Conservation (phyloP, 1,284 basidiomycete genomes). For the Hymenochaete sp. region DNA sequence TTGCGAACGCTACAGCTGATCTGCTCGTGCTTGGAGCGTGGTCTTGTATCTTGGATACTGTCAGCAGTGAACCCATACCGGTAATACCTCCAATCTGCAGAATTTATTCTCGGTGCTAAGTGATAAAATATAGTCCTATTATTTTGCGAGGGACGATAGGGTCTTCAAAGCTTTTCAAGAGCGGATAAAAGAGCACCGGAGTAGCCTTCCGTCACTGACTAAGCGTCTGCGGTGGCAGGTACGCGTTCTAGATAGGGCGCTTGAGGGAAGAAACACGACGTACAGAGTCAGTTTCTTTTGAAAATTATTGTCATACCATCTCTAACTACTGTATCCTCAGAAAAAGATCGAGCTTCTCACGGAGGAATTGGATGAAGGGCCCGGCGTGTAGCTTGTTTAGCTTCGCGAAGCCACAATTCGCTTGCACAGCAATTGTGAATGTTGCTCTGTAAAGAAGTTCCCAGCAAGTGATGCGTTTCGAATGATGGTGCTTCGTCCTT, state of each 20-base stretch:
- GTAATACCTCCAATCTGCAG: no score
- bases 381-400: no score
- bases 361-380: constrained; percentile 53
- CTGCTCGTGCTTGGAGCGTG: constrained; percentile 67
- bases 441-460: no score
- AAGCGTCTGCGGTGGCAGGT: constrained; percentile 66
- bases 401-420: no score
- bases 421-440: no score
- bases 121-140: constrained; percentile 51
- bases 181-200: constrained; percentile 44
- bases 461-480: no score
- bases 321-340: constrained; percentile 31
- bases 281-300: constrained; percentile 44
- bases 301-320: constrained; percentile 1
- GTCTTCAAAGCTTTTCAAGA: constrained; percentile 65
- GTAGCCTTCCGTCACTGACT: constrained; percentile 39
- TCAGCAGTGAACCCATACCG: constrained; percentile 54
- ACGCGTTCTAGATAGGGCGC: constrained; percentile 44
- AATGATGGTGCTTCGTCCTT: no score
- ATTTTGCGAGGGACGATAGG: constrained; percentile 74
- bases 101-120: background rate
- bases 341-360: constrained; percentile 55
- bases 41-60: constrained; percentile 44
- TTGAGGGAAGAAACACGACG: constrained; percentile 56
- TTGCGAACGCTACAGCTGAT: constrained; percentile 74